Conservation (phyloP, 768 basidiomycete species). For the Suillus hirtellus region DNA sequence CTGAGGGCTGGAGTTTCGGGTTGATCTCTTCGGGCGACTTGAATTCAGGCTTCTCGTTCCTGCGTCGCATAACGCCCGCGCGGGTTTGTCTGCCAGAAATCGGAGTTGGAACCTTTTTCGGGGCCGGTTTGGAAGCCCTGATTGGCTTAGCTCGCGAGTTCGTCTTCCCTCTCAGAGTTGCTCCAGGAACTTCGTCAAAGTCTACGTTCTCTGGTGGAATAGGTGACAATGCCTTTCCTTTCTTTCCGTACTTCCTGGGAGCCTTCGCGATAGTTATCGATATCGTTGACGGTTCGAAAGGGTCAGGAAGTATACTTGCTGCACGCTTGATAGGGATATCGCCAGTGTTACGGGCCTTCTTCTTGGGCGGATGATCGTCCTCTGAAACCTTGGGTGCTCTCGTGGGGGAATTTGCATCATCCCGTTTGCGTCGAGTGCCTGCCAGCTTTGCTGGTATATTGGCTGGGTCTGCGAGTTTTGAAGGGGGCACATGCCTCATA, state of each 20-base stretch:
- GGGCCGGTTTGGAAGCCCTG: constrained; percentile 18
- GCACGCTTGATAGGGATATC: constrained; percentile 6
- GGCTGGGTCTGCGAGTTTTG: constrained; percentile 5
- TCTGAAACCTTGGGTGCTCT: not conserved
- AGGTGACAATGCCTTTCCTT: constrained; percentile 36
- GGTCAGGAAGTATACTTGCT: not conserved
- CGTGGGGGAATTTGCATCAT: constrained; percentile 11
- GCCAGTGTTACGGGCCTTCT: constrained; percentile 10
- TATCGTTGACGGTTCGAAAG: constrained; percentile 9
- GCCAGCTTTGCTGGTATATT: constrained; percentile 16
- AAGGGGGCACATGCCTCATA: not conserved
- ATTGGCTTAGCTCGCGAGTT: constrained; percentile 18
- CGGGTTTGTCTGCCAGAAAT: constrained; percentile 7
- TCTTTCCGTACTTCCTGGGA: constrained; percentile 36
- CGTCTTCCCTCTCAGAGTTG: constrained; percentile 1
- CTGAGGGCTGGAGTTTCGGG: constrained; percentile 1
- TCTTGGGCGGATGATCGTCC: constrained; percentile 22
- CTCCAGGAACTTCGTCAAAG: constrained; percentile 34
- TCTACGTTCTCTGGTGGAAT: constrained; percentile 21
- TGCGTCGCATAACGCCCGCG: constrained; percentile 31
- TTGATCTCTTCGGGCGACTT: constrained; percentile 4
- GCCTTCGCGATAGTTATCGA: constrained; percentile 13
- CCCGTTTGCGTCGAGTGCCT: constrained; percentile 31
- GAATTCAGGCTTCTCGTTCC: constrained; percentile 12
- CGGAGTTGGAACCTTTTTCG: not conserved